Percentiles rank a stretch among this genome's conserved stretches.
Evolutionary conservation across 441 rosid genomes (phyloP).

Genomic region (Adansonia grandidieri): DNA sequence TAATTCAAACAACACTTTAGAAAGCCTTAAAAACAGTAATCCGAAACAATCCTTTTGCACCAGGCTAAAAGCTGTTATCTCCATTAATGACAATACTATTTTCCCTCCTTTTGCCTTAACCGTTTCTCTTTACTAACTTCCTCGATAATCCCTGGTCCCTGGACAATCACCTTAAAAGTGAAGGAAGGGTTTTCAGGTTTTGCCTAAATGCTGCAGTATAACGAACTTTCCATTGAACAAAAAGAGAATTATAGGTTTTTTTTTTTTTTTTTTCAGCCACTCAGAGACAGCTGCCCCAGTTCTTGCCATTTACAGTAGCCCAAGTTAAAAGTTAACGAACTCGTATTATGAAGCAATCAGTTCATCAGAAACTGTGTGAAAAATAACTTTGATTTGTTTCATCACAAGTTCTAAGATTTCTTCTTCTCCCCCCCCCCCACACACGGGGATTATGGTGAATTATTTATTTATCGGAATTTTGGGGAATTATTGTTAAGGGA

Average conservation of each 20-base stretch:
- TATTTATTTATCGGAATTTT: too few species aligned
- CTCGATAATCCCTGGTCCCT: neutral
- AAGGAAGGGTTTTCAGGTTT: neutral
- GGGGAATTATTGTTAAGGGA: too few species aligned
- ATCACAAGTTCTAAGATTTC: neutral
- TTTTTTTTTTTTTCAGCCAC: neutral
- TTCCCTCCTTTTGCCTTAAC: too few species aligned
- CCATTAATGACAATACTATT: too few species aligned
- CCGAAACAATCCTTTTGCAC: too few species aligned
- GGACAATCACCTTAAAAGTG: neutral
- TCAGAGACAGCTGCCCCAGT: slow-evolving; percentile 4
- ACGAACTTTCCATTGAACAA: neutral
- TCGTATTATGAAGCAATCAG: neutral
- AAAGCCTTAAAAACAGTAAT: too few species aligned
- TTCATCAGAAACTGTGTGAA: neutral
- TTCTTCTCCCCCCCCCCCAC: too few species aligned
- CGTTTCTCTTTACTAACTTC: neutral
- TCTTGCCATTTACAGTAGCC: neutral
- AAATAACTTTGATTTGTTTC: neutral
- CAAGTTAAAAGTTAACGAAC: neutral
- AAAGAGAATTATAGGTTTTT: neutral
- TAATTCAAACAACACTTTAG: too few species aligned
- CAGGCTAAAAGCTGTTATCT: too few species aligned
- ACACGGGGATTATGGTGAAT: too few species aligned
- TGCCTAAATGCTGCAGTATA: neutral